These are phyloP conservation scores for Podospora tetraspora DNA, from an alignment of 495 filamentous ascomycete genomes.

Conservation along the genomic window DNA sequence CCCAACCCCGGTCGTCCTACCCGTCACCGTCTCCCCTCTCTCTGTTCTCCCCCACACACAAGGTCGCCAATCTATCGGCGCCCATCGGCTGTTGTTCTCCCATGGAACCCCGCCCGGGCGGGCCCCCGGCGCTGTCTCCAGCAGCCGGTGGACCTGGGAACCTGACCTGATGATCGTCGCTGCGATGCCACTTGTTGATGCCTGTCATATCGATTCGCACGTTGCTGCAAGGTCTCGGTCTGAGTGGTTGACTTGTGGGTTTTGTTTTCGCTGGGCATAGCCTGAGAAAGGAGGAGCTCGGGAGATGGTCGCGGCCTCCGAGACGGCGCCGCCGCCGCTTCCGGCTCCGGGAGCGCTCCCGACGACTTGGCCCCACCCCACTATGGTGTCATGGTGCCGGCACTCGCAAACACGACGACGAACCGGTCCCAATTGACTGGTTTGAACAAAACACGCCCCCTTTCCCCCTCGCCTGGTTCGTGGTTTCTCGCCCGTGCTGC, in stretches of 20 bases:
- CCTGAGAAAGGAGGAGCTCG: neutral
- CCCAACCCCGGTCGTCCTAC: neutral
- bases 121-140: neutral
- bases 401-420: constrained; percentile 6
- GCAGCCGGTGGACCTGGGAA: neutral
- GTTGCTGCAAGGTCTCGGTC: neutral
- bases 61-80: neutral
- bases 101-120: neutral
- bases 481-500: constrained; percentile 1
- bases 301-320: neutral
- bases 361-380: constrained; percentile 1
- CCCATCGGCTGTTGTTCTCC: neutral
- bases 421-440: constrained; percentile 27
- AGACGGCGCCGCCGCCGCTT: neutral
- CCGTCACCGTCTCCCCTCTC: neutral
- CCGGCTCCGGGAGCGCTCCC: neutral
- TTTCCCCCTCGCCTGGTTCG: constrained; percentile 1
- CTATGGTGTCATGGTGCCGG: neutral
- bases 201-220: neutral
- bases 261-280: neutral
- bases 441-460: constrained; percentile 11
- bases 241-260: neutral
- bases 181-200: neutral
- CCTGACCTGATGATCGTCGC: neutral
- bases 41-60: neutral